phyloP scores from a whole-genome alignment of 768 basidiomycete species.

The Termitomyces sp. region DNA sequence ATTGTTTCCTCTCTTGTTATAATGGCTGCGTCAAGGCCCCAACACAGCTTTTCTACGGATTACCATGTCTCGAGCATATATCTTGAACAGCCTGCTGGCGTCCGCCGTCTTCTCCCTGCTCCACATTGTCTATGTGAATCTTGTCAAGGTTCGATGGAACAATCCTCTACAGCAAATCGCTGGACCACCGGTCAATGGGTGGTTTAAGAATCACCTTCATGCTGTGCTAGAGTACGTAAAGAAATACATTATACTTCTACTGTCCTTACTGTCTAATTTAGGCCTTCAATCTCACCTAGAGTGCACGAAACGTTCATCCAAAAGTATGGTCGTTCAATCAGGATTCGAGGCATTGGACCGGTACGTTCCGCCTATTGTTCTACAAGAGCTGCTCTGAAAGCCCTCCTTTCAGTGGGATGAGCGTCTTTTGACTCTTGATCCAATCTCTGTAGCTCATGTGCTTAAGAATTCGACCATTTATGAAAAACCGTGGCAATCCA shows the following conservation, averaged over 20 bases:
- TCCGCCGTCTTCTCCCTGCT: constrained; percentile 3
- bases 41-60: neutral
- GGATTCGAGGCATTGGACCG: constrained; percentile 61
- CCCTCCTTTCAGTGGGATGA: constrained; percentile 56
- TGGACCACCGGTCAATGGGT: constrained; percentile 48
- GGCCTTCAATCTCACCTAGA: constrained; percentile 49
- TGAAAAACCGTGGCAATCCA: constrained; percentile 81
- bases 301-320: constrained; percentile 48
- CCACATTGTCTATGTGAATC: constrained; percentile 24
- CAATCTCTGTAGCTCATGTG: constrained; percentile 66
- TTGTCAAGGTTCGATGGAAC: constrained; percentile 29
- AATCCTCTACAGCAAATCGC: constrained; percentile 50
- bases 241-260: neutral
- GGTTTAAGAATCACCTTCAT: constrained; percentile 50
- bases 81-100: constrained; percentile 8
- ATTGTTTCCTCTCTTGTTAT: constrained; percentile 4
- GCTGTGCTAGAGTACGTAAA: constrained; percentile 52
- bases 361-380: constrained; percentile 33
- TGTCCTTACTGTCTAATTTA: neutral
- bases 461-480: constrained; percentile 67
- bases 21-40: neutral
- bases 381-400: neutral
- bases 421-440: constrained; percentile 78
- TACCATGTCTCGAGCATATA: constrained; percentile 6
- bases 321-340: constrained; percentile 64